Conservation (phyloP, 306 rosid species). For the Castanea crenata region DNA sequence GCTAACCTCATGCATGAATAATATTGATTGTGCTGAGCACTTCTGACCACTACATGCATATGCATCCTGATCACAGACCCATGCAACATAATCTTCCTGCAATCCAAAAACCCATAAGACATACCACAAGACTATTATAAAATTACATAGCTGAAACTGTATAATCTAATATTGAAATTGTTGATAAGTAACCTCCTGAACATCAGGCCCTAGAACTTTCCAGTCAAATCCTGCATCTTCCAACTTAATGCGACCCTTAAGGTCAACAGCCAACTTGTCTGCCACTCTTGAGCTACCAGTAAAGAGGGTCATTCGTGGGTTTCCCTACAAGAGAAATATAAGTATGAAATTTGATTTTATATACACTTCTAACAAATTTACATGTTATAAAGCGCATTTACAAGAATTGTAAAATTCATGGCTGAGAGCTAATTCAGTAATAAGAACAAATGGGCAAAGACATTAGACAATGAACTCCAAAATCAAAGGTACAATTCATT, state of each 20-base stretch:
- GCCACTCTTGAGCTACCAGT: slow-evolving; percentile 99
- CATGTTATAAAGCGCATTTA: not conserved
- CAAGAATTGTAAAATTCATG: not conserved
- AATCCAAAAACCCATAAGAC: slow-evolving; percentile 24
- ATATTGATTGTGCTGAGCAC: slow-evolving; percentile 90
- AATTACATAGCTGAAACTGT: slow-evolving; percentile 6
- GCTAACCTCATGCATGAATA: slow-evolving; percentile 92
- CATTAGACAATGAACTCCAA: not conserved
- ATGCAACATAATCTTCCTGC: slow-evolving; percentile 86
- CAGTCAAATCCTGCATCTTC: slow-evolving; percentile 99
- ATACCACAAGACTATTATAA: slow-evolving; percentile 10
- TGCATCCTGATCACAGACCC: slow-evolving; percentile 99
- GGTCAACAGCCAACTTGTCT: slow-evolving; percentile 77
- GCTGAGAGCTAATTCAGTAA: not conserved
- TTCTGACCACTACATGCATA: slow-evolving; percentile 98
- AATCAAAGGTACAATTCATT: not conserved
- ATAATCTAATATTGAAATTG: slow-evolving; percentile 6
- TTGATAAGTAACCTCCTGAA: slow-evolving; percentile 65
- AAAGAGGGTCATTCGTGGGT: slow-evolving; percentile 90
- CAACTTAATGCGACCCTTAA: slow-evolving; percentile 83
- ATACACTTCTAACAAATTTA: slow-evolving; percentile 3
- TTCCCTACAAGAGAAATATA: slow-evolving; percentile 51
- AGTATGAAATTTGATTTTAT: slow-evolving; percentile 19
- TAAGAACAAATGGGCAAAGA: not conserved
- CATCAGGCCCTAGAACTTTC: slow-evolving; percentile 96